phyloP scores from a whole-genome alignment of 2,329 filamentous ascomycete species.

The Claviceps sp. region DNA sequence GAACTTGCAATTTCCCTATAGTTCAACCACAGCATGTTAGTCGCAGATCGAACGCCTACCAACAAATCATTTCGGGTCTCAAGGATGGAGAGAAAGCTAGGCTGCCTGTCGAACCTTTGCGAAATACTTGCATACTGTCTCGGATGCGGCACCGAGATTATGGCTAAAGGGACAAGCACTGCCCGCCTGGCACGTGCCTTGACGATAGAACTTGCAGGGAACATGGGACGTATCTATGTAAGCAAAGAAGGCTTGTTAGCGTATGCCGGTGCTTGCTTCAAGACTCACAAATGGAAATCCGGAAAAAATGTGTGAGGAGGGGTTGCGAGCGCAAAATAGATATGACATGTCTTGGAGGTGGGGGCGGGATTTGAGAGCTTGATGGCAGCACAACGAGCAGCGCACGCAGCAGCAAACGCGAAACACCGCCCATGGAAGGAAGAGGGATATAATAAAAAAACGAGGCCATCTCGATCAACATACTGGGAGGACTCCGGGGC shows the following conservation, averaged over 20 bases:
- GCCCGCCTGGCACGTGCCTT: slow-evolving; percentile 91
- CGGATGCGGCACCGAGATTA: slow-evolving; percentile 69
- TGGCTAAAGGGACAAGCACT: slow-evolving; percentile 94
- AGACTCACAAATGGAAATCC: too few species aligned
- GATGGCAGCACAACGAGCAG: not conserved
- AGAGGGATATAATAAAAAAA: not conserved
- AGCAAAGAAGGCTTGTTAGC: not conserved
- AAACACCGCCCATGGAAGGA: not conserved
- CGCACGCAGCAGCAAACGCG: not conserved
- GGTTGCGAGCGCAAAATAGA: too few species aligned
- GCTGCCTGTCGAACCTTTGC: slow-evolving; percentile 57
- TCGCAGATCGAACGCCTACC: not conserved
- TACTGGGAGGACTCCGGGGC: slow-evolving; percentile 49
- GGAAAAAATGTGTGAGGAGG: too few species aligned
- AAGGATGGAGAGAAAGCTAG: not conserved
- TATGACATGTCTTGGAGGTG: not conserved
- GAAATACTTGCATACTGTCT: slow-evolving; percentile 97
- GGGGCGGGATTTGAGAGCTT: slow-evolving; percentile 3
- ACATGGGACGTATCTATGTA: slow-evolving; percentile 81
- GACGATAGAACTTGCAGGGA: slow-evolving; percentile 97
- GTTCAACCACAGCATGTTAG: slow-evolving; percentile 1
- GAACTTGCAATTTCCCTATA: slow-evolving; percentile 94
- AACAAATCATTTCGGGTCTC: too few species aligned
- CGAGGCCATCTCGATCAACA: not conserved
- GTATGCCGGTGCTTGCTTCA: not conserved